These are phyloP conservation scores for Claviceps africana DNA, from an alignment of 2,329 filamentous ascomycete species.

Conservation along the genomic window DNA sequence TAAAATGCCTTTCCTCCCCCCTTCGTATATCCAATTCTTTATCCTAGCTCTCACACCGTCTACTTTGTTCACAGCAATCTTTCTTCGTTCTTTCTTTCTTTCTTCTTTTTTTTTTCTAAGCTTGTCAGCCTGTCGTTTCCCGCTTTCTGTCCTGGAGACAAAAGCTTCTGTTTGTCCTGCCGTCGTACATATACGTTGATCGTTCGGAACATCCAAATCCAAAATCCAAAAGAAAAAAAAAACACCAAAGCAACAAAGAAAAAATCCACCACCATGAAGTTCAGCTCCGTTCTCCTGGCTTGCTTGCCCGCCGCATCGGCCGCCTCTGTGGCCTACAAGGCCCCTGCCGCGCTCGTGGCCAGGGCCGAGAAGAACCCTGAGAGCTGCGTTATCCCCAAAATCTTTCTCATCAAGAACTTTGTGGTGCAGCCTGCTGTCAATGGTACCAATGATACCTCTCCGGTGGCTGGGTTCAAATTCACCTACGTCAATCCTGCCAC, in stretches of 20 bases:
- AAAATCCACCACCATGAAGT: slow-evolving; percentile 5
- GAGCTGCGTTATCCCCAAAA: slow-evolving; percentile 23
- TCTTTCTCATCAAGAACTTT: slow-evolving; percentile 27
- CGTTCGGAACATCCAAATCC: not conserved
- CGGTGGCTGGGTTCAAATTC: slow-evolving; percentile 23
- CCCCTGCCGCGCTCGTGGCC: slow-evolving; percentile 13
- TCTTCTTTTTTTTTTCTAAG: not conserved
- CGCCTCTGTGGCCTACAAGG: slow-evolving; percentile 12
- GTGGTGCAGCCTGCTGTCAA: slow-evolving; percentile 19
- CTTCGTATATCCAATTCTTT: too few species aligned
- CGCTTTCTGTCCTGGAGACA: slow-evolving; percentile 1
- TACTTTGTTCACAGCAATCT: not conserved
- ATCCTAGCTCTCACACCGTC: too few species aligned
- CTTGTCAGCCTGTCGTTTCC: not conserved
- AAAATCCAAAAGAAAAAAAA: not conserved
- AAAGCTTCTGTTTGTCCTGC: not conserved
- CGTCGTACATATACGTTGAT: not conserved
- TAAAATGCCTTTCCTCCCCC: too few species aligned
- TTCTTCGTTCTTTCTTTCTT: not conserved
- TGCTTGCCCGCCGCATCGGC: slow-evolving; percentile 10
- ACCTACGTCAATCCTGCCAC: slow-evolving; percentile 27
- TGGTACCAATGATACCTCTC: slow-evolving; percentile 17
- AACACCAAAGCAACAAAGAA: not conserved
- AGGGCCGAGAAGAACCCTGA: slow-evolving; percentile 12
- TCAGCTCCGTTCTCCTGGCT: slow-evolving; percentile 4